Evolutionary conservation across 495 filamentous ascomycete species (phyloP), one percentile per base, ranked within the genome.

Genomic region (Penicillium cinerascens): DNA sequence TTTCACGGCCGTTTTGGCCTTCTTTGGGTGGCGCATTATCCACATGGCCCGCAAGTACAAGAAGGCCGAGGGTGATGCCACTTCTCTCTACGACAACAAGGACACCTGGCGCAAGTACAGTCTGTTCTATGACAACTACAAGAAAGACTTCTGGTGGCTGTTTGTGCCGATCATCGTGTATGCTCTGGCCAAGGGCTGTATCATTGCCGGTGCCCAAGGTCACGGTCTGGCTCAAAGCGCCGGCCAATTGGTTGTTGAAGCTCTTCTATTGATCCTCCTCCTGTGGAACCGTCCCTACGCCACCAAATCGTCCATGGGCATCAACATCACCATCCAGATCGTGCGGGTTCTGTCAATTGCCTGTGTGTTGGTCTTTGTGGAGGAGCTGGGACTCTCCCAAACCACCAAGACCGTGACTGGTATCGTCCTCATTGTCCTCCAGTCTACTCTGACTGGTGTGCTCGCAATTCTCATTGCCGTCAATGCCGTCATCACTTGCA

Each of bases 331-430:
- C 59, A 96, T 98, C 61, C 89, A 95, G 65, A 79, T 91, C 41
- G 92, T 96, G n/a, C 85, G 93, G n/a, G 89, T 95, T 6, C 73
- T 96, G 38, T 96, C 92, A 1, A 87, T 95, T 25, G 80, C 82
- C 35, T 96, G 92, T 69, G 90, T 97, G 58, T 68, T 98, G 59
- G 77, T 97, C 25, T 98, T 97, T 61, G 92, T 97, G 16, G 88
- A 97, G 62, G 84, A 97, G 68, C 85, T 98, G 40, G 89, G 89
- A 35, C 85, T 98, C 55, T 78, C 86, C 5, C 88, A 96, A 60
- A 95, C 91, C 9, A 97, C 93, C n/a, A 91, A 97, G 72, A 97
- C 93, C 2, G 81, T 97, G 53, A 88, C 85, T 36, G 93, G 93
- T 37, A 83, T 97, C 25, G 87, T 92, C 11, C 77, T 98, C 40